These are phyloP conservation scores for Pythium monospermum DNA, from an alignment of 352 stramenopile genomes.

Conservation along the genomic window DNA sequence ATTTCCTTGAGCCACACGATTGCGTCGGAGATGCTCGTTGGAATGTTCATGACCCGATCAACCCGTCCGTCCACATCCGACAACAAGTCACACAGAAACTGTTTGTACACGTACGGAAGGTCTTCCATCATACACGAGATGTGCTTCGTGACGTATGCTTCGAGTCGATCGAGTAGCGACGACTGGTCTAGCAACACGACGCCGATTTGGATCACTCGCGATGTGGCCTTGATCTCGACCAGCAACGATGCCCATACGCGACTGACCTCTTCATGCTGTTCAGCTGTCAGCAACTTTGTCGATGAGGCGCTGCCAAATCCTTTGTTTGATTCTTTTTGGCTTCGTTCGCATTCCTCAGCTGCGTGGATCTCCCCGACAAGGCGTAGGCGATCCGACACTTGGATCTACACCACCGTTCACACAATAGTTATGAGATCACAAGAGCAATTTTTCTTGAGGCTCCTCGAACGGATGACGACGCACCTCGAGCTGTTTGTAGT, in stretches of 20 bases:
- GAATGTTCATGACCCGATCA: slow-evolving; percentile 59
- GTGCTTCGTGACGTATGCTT: slow-evolving; percentile 23
- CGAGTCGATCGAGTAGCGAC: slow-evolving; percentile 29
- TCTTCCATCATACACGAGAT: slow-evolving; percentile 37
- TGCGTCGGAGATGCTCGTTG: slow-evolving; percentile 42
- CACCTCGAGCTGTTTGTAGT: slow-evolving; percentile 29
- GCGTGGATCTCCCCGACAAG: slow-evolving; percentile 7
- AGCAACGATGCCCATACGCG: slow-evolving; percentile 34
- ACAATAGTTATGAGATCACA: not conserved
- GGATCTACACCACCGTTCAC: too few species aligned
- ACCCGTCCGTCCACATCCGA: slow-evolving; percentile 46
- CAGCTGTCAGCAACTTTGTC: slow-evolving; percentile 19
- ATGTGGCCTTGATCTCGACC: slow-evolving; percentile 27
- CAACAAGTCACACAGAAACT: slow-evolving; percentile 40
- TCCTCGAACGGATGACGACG: not conserved
- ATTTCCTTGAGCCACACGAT: slow-evolving; percentile 44
- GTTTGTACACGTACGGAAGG: slow-evolving; percentile 46
- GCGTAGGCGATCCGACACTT: slow-evolving; percentile 6
- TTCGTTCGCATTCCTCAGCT: slow-evolving; percentile 11
- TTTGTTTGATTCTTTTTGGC: too few species aligned
- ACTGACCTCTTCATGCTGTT: slow-evolving; percentile 37
- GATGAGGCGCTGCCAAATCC: too few species aligned
- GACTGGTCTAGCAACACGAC: slow-evolving; percentile 53
- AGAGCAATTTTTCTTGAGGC: not conserved
- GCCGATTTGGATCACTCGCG: slow-evolving; percentile 39